These are phyloP conservation scores for Spathaspora girioi DNA, from an alignment of 805 yeast species.

Conservation along the genomic window DNA sequence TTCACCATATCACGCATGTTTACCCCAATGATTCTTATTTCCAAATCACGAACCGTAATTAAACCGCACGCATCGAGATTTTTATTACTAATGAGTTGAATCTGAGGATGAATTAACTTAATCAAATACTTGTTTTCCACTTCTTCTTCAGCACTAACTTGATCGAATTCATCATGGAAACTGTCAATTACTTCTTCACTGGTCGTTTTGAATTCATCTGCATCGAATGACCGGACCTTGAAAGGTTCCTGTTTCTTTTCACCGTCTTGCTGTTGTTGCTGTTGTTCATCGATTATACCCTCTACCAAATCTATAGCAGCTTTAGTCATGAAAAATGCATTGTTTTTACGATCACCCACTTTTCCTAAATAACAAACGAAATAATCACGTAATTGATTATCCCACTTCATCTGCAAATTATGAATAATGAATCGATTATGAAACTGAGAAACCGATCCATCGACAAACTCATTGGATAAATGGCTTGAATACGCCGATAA, in stretches of 20 bases:
- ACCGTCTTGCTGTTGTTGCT: conserved; percentile 6
- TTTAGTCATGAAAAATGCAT: conserved; percentile 43
- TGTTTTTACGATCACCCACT: conserved; percentile 40
- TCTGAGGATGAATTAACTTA: conserved; percentile 75
- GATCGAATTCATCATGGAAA: conserved; percentile 52
- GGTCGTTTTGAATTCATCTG: conserved; percentile 10
- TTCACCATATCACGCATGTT: conserved; percentile 40
- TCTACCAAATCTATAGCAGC: conserved; percentile 49
- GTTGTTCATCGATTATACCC: conserved; percentile 26
- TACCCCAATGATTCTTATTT: conserved; percentile 46
- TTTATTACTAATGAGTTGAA: conserved; percentile 55
- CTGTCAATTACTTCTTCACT: conserved; percentile 36
- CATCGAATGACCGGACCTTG: background rate
- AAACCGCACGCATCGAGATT: conserved; percentile 48
- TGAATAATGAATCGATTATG: conserved; percentile 72
- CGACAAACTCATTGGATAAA: conserved; percentile 22
- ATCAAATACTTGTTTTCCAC: conserved; percentile 57
- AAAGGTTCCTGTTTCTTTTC: background rate
- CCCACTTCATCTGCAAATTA: conserved; percentile 76
- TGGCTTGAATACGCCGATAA: conserved; percentile 31
- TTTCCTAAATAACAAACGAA: conserved; percentile 54
- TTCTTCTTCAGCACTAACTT: conserved; percentile 34
- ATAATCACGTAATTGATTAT: conserved; percentile 60
- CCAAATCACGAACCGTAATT: conserved; percentile 56
- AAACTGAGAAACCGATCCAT: conserved; percentile 34